Base-by-base conservation (phyloP, 495 filamentous ascomycete genomes). In the Podospora pseudopauciseta region DNA sequence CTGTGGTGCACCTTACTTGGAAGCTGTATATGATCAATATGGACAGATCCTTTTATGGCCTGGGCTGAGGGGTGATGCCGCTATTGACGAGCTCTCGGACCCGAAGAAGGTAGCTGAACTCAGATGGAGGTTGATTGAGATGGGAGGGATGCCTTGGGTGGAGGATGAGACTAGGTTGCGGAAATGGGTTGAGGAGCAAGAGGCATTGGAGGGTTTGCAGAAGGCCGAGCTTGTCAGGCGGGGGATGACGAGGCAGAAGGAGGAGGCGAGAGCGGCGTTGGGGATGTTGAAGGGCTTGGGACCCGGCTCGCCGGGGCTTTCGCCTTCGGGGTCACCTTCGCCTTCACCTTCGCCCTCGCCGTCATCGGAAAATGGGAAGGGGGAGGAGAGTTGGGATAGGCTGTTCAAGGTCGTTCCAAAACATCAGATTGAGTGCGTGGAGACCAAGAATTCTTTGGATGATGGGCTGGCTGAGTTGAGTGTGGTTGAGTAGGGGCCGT, bases 21-120 rank as follows among this genome's bases (percentile, higher is more conserved):
- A 74, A 64, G 76, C 75, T 28, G 67, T 78, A n/a, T 78, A 78
- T 65, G 76, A 78, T 65, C 75, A 78, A 67, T 73, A 73, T 28
- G 76, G 76, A 44, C 56, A 61, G 30, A 75, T 78, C 44, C 76
- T 71, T 7, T 66, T 78, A 20, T 78, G 70, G 57, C 76, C 73
- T 71, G 69, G 70, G 57, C 76, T 71, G 73, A 69, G 76, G 4
- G 70, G 74, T 55, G 76, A 78, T 61, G 71, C 75, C 20, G 60
- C 67, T 30, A 74, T 78, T 26, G 59, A 70, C 55, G 71, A 78
- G 60, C 63, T 78, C 60, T 49, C 61, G 16, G 71, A 73, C 56
- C n/a, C 76, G 27, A 61, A 66, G 32, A 75, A 75, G 70, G 68
- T 72, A 2, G 60, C 67, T 44, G 76, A 78, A 65, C 74, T 74